These are phyloP conservation scores for Kuraishia hungarica DNA, from an alignment of 805 yeast genomes.

Conservation along the genomic window DNA sequence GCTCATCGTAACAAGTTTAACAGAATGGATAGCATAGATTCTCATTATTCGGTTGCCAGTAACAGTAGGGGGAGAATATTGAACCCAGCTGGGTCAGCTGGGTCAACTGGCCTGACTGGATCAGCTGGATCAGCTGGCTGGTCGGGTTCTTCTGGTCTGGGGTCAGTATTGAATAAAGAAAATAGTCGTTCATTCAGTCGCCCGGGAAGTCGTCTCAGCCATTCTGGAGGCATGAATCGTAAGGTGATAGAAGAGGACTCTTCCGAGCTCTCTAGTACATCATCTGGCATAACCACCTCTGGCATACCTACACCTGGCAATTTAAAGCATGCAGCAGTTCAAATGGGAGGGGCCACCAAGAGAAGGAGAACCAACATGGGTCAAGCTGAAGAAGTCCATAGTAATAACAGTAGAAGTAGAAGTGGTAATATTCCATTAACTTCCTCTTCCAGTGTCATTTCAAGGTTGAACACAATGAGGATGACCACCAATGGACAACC, in stretches of 20 bases:
- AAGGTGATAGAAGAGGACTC: not conserved
- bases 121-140: too few relatives aligned
- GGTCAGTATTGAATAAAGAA: not conserved
- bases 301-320: not conserved
- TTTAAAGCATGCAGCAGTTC: not conserved
- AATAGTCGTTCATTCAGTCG: too few relatives aligned
- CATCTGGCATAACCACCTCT: too few relatives aligned
- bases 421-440: not conserved
- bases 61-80: too few relatives aligned
- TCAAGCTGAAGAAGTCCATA: not conserved
- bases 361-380: not conserved
- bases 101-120: too few relatives aligned
- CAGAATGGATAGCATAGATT: constrained; percentile 40
- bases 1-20: constrained; percentile 37
- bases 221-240: not conserved
- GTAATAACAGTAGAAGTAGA: too few relatives aligned
- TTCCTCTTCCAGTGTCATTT: too few relatives aligned
- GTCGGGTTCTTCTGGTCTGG: too few relatives aligned
- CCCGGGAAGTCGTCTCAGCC: too few relatives aligned
- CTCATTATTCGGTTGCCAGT: constrained; percentile 36
- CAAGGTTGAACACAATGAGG: not conserved
- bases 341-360: constrained; percentile 1
- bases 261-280: too few relatives aligned
- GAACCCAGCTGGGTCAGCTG: too few relatives aligned
- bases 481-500: not conserved